Percentiles rank a stretch among this genome's conserved stretches.
These are phyloP conservation scores for Letharia columbiana DNA, from an alignment of 495 filamentous ascomycete genomes.

Conservation along the genomic window DNA sequence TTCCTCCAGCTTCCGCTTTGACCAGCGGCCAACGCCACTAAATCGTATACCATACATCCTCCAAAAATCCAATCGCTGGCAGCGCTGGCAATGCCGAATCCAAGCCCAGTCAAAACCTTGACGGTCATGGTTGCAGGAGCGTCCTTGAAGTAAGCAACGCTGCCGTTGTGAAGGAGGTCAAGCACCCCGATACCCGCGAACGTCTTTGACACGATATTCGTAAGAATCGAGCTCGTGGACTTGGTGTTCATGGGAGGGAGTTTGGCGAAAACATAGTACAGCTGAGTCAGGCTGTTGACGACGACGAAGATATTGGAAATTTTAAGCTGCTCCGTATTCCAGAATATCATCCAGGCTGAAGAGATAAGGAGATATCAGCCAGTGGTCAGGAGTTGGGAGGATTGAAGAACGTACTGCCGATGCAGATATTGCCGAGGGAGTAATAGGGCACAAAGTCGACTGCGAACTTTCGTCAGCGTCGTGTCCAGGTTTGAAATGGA, in stretches of 20 bases:
- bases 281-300: conserved; percentile 41
- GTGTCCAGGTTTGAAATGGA: neutral
- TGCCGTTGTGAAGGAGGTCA: conserved; percentile 45
- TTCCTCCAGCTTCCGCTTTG: conserved; percentile 39
- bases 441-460: conserved; percentile 41
- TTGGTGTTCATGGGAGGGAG: conserved; percentile 38
- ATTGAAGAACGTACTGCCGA: conserved; percentile 28
- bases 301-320: conserved; percentile 42
- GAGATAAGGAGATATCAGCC: neutral
- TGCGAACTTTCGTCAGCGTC: conserved; percentile 25
- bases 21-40: conserved; percentile 40
- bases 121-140: conserved; percentile 33
- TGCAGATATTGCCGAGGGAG: conserved; percentile 42
- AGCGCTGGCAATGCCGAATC: conserved; percentile 35
- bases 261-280: conserved; percentile 39
- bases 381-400: neutral
- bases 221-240: conserved; percentile 38
- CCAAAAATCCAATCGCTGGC: conserved; percentile 46
- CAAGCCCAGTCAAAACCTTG: conserved; percentile 39
- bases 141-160: conserved; percentile 40
- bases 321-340: conserved; percentile 38
- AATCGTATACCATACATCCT: conserved; percentile 44
- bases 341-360: conserved; percentile 47
- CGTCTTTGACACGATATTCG: conserved; percentile 43
- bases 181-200: conserved; percentile 48